Base-by-base conservation (phyloP, 2,329 filamentous ascomycete species). In the Aureobasidium sp. region DNA sequence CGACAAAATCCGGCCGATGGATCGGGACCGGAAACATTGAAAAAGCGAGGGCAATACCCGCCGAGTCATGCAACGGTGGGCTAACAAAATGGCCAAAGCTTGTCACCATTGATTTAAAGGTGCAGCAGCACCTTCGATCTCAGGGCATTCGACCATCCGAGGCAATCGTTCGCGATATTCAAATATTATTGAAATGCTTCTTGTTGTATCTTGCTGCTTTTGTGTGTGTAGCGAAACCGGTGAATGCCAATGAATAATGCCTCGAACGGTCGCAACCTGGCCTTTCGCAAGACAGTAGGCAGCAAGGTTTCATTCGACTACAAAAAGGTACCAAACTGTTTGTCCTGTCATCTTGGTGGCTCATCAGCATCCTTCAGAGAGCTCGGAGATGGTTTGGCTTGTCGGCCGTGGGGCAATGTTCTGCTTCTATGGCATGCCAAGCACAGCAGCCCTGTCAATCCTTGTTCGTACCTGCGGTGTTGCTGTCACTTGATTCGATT, bases 31-130 rank as follows among this genome's bases (percentile, higher is more conserved):
- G 57, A 46, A 51, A 13, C 39, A 51, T 50, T 15, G 12, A 24
- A 27, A 32, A 43, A 32, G 46, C 44, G 36, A 34, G 20, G n/a
- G 5, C 24, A 39, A 39, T 24, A 24, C 44, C 36, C 36, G 57
- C 46, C 46, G 57, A 60, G 44, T 60, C 57, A 60, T 51, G 36
- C 57, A 60, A 60, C 46, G 57, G 57, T 20, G 17, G 15, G 46
- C 41, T 60, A 60, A 36, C 27, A n/a, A 43, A 10, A 36, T 26
- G 46, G 44, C 13, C 46, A 43, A 51, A 51, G 57, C 57, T 51
- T 60, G 57, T 47, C 29, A 39, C 20, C n/a, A 2, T 37, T 13
- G 43, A 29, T 48, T 39, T 12, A 13, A 26, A 57, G 15, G 36
- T 48, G 27, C 29, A 32, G 17, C 9, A 26, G 37, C 43, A 37